A percentile compares a stretch with the other conserved stretches of the same genome.
Conservation (phyloP, 768 basidiomycete genomes). For the Multifurca ochricompacta region DNA sequence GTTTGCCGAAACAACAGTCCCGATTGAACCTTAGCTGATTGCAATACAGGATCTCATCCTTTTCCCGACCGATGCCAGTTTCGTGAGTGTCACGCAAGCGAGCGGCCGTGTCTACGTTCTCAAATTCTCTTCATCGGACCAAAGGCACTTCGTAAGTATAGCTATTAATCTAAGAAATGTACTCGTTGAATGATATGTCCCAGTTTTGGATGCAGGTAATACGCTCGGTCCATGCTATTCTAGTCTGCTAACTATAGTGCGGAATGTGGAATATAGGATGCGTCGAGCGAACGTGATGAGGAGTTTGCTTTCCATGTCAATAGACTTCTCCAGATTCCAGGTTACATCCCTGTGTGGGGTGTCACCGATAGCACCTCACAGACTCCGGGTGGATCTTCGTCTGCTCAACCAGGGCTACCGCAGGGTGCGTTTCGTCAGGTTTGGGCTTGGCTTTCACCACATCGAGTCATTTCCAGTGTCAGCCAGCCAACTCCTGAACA, state of each 20-base stretch:
- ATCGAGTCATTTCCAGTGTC: constrained; percentile 3
- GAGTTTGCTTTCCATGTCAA: constrained; percentile 72
- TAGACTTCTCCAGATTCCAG: constrained; percentile 58
- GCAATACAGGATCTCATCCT: constrained; percentile 68
- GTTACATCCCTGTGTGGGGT: constrained; percentile 52
- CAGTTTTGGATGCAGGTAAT: constrained; percentile 87
- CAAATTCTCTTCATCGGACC: constrained; percentile 85
- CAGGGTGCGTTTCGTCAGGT: constrained; percentile 5
- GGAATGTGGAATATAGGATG: constrained; percentile 44
- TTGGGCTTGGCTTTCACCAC: background rate
- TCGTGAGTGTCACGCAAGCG: constrained; percentile 65
- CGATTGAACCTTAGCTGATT: background rate
- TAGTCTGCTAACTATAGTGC: background rate
- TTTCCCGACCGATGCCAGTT: constrained; percentile 79
- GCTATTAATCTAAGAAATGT: background rate
- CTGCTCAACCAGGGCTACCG: constrained; percentile 26
- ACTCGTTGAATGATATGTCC: background rate
- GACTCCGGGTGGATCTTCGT: constrained; percentile 40
- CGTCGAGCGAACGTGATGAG: constrained; percentile 54
- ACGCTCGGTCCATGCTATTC: background rate
- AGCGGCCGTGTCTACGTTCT: constrained; percentile 75
- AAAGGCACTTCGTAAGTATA: constrained; percentile 74
- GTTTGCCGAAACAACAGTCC: constrained; percentile 30
- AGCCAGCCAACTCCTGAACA: constrained; percentile 49
- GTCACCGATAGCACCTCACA: constrained; percentile 27